Conservation (phyloP, 106 monocot genomes). For the Chionographis japonica region DNA sequence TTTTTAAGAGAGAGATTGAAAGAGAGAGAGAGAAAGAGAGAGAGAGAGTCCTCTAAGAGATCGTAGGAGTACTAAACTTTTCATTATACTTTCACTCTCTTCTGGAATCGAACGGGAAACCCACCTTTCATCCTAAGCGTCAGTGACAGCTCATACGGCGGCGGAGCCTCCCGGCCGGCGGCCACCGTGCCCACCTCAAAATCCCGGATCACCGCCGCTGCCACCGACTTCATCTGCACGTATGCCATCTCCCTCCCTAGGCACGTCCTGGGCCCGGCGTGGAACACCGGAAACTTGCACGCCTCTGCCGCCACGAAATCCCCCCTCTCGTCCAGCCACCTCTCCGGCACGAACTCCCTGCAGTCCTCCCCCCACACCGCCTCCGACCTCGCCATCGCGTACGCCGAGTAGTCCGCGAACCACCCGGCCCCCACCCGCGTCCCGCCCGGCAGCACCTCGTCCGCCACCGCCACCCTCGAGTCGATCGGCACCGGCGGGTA, state of each 20-base stretch:
- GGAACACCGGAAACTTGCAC: constrained; percentile 24
- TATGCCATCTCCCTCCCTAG: constrained; percentile 40
- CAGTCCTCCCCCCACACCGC: constrained; percentile 27
- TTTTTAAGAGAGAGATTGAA: no score
- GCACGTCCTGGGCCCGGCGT: constrained; percentile 33
- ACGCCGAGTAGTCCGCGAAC: constrained; percentile 23
- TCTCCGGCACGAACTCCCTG: constrained; percentile 21
- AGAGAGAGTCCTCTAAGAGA: no score
- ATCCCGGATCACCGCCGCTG: constrained; percentile 10
- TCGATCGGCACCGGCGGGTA: constrained; percentile 40
- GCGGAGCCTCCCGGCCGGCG: background rate
- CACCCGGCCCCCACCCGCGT: constrained; percentile 19
- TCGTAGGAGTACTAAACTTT: no score
- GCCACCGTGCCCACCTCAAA: constrained; percentile 12
- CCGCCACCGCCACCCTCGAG: constrained; percentile 7
- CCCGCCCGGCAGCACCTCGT: constrained; percentile 31
- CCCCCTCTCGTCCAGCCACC: constrained; percentile 29
- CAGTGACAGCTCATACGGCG: constrained; percentile 17
- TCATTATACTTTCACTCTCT: background rate
- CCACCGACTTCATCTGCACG: constrained; percentile 37
- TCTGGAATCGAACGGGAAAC: constrained; percentile 13
- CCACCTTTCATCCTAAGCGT: constrained; percentile 33
- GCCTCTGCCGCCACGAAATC: constrained; percentile 9
- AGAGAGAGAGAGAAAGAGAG: no score
- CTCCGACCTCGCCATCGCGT: constrained; percentile 32